A percentile compares a stretch with the other conserved stretches of the same genome.
Evolutionary conservation across 2,329 filamentous ascomycete genomes (phyloP).

Genomic region (Fusarium fujikuroi): DNA sequence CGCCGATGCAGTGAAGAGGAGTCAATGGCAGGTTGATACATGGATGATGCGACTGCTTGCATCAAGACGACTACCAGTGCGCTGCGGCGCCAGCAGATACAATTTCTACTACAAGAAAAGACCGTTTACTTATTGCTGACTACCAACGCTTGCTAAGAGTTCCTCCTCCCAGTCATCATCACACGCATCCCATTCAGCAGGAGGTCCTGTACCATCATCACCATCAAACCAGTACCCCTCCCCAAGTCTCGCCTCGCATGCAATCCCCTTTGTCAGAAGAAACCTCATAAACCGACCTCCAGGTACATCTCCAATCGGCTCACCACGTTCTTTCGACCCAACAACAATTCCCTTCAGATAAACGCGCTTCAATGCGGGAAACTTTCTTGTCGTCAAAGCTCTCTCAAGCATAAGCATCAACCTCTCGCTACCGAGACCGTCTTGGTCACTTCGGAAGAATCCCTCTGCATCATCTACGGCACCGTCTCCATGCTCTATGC

Average conservation of each 20-base stretch:
- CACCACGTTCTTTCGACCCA: background rate
- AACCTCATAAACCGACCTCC: background rate
- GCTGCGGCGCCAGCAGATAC: fast-evolving
- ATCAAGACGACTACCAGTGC: background rate
- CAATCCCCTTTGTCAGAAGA: background rate
- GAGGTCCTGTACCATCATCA: background rate
- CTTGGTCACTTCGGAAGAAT: background rate
- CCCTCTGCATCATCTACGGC: background rate
- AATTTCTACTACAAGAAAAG: background rate
- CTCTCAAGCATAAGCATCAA: background rate
- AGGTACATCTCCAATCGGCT: background rate
- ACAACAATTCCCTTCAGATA: background rate
- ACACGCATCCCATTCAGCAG: background rate
- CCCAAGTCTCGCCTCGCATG: background rate
- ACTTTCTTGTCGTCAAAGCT: background rate
- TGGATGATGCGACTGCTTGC: background rate
- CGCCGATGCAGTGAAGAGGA: background rate
- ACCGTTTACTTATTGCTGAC: background rate
- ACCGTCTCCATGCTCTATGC: background rate
- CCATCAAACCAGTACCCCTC: background rate
- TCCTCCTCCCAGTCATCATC: background rate
- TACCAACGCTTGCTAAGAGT: background rate
- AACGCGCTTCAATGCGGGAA: background rate
- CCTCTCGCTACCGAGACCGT: background rate
- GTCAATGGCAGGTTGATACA: background rate